Evolutionary conservation across 2,329 filamentous ascomycete species (phyloP), one percentile per base, ranked within the genome.

Genomic region (Sarocladium strictum): DNA sequence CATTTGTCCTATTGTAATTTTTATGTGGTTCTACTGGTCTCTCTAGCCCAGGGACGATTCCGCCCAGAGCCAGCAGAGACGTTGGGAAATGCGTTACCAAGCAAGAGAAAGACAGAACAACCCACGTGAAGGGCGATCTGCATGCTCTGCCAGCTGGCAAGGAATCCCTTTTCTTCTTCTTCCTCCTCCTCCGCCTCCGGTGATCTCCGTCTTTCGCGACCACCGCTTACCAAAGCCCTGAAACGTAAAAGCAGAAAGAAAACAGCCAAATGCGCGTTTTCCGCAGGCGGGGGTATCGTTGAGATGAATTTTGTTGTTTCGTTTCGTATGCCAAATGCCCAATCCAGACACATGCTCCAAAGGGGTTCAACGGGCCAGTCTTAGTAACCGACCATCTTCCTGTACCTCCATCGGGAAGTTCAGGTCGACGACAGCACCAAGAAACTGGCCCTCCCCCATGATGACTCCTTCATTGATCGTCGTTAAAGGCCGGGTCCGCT

Each of bases 221-320:
- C n/a, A 21, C 38, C 19, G 23, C 14, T 19, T 3, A 43, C 19
- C 14, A 7, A 23, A 3, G 4, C 19, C 17, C 6, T 43, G n/a
- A 37, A 29, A 51, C n/a, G 19, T 17, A 35, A 37, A 51, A n/a
- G n/a, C n/a, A n/a, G n/a, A 37, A 21, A 51, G 29, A 37, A 9
- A 35, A 40, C 26, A 53, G 27, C 23, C 26, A 27, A 35, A 21
- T 15, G 15, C n/a, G 27, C 50, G 29, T 14, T 23, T 38, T 53
- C 50, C 55, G 43, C 35, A 49, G 57, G 55, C 62, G 60, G 66
- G 69, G 69, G 69, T 72, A 72, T 72, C 69, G 69, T 71, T 72
- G 69, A 72, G 69, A 71, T 72, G 35, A 38, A 53, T 38, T 51
- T 51, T 51, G 43, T 49, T 49, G 47, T 33, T 51, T 51, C 32